These are phyloP conservation scores for Diaporthe longicolla DNA, from an alignment of 2,329 filamentous ascomycete genomes.

Conservation along the genomic window DNA sequence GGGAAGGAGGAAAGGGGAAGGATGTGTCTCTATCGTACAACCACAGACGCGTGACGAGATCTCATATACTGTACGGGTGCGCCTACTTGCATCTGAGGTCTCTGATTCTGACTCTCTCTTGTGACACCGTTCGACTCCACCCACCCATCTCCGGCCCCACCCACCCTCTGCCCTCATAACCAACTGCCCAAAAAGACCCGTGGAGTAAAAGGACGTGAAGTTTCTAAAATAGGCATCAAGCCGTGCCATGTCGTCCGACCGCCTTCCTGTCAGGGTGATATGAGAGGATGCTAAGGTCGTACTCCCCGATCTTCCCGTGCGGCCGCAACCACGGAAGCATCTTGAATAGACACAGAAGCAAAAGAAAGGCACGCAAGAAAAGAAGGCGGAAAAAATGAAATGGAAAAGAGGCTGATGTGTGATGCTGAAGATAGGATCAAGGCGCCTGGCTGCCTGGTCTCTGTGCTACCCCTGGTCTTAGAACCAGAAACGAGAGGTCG, in stretches of 20 bases:
- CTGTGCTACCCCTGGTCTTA: constrained; percentile 28
- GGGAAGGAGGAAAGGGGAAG: not conserved
- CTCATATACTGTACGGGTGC: constrained; percentile 48
- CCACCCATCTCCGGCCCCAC: not conserved
- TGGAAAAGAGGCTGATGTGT: constrained; percentile 11
- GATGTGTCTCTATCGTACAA: constrained; percentile 3
- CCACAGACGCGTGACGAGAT: constrained; percentile 45
- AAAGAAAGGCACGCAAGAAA: not conserved
- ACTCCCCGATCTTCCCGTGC: constrained; percentile 34
- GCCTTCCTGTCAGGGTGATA: constrained; percentile 8
- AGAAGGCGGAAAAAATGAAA: not conserved
- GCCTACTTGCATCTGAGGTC: constrained; percentile 46
- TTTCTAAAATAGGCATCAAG: constrained; percentile 13
- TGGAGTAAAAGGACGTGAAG: not conserved
- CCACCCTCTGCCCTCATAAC: not conserved
- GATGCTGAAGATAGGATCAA: constrained; percentile 26
- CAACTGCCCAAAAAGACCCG: not conserved
- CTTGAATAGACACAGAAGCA: not conserved
- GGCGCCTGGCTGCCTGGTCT: constrained; percentile 31
- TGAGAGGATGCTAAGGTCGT: constrained; percentile 15
- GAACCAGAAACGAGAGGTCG: constrained; percentile 28
- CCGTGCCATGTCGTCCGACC: constrained; percentile 28
- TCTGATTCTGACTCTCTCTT: constrained; percentile 38
- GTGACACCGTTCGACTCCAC: constrained; percentile 15
- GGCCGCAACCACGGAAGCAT: constrained; percentile 7